These are phyloP conservation scores for Sugiyamaella novakii DNA, from an alignment of 1,139 yeast species.

Conservation along the genomic window DNA sequence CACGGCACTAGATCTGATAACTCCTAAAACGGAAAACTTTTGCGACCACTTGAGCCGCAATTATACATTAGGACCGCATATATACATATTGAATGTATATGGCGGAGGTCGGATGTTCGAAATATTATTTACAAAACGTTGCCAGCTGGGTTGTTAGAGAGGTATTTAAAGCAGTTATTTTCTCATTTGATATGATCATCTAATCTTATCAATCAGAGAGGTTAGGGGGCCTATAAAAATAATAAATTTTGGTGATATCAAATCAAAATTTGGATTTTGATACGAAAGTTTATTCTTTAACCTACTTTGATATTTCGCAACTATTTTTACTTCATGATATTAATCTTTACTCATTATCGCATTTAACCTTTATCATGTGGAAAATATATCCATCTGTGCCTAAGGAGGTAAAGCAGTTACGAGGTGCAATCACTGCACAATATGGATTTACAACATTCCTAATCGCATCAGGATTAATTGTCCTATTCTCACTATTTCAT, in stretches of 20 bases:
- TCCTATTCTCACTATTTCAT: conserved; percentile 22
- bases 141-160: neutral
- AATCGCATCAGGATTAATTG: conserved; percentile 25
- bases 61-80: neutral
- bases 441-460: conserved; percentile 30
- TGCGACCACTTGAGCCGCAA: conserved; percentile 14
- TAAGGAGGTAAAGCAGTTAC: conserved; percentile 38
- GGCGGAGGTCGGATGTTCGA: too few relatives aligned
- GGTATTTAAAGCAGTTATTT: neutral
- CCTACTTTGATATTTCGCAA: too few relatives aligned
- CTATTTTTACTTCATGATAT: too few relatives aligned
- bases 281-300: too few relatives aligned
- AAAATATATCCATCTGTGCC: conserved; percentile 27
- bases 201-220: neutral
- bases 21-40: conserved; percentile 14
- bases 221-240: too few relatives aligned
- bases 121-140: too few relatives aligned
- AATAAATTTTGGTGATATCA: too few relatives aligned
- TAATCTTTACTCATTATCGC: too few relatives aligned
- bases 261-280: too few relatives aligned
- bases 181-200: neutral
- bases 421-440: conserved; percentile 47
- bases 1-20: conserved; percentile 19
- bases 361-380: conserved; percentile 19
- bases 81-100: neutral